These are phyloP conservation scores for Colletotrichum sp. DNA, from an alignment of 2,329 filamentous ascomycete genomes.

Conservation along the genomic window DNA sequence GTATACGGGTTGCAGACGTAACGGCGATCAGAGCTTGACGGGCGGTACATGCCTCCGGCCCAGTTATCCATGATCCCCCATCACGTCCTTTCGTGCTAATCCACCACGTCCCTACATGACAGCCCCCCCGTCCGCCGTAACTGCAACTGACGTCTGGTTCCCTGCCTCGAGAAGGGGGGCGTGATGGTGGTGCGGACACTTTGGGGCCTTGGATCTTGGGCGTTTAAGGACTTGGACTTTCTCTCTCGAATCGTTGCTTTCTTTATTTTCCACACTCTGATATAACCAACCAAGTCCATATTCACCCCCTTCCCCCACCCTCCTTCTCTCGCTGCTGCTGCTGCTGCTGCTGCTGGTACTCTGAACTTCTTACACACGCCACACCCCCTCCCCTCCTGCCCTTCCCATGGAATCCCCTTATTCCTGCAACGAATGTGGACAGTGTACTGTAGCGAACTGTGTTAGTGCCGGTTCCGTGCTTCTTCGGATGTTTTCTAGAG, in stretches of 20 bases:
- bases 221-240: neutral
- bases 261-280: neutral
- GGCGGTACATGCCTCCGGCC: neutral
- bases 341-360: neutral
- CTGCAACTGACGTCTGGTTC: neutral
- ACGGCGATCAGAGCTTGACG: conserved; percentile 13
- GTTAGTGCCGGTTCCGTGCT: neutral
- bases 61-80: neutral
- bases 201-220: neutral
- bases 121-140: neutral
- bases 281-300: neutral
- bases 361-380: neutral
- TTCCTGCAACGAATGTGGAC: neutral
- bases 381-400: neutral
- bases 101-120: neutral
- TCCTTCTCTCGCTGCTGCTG: neutral
- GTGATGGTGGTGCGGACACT: neutral
- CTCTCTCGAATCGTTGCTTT: neutral
- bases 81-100: neutral
- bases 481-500: conserved; percentile 1
- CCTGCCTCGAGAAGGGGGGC: neutral
- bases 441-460: conserved; percentile 5
- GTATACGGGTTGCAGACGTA: conserved; percentile 1
- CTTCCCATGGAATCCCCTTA: neutral
- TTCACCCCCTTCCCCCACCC: neutral